These are phyloP conservation scores for Penstemon eatonii DNA, from an alignment of 257 asterid species.

Conservation along the genomic window DNA sequence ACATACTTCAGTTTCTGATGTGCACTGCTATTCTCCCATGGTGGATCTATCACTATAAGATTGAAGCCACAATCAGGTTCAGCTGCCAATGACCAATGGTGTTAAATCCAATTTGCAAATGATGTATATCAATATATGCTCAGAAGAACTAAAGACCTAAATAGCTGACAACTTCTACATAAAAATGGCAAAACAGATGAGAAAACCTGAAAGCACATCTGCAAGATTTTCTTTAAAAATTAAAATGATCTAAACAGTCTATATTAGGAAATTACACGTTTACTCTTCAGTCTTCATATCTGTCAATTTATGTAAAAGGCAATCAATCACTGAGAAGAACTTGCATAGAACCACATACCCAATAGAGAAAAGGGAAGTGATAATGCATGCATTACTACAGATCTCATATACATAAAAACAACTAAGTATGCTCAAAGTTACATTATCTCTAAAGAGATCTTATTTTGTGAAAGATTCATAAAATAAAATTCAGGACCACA, in stretches of 20 bases:
- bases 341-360: neutral
- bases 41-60: conserved; percentile 87
- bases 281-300: neutral
- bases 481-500: neutral
- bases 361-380: neutral
- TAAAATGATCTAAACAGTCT: neutral
- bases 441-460: neutral
- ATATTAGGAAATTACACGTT: neutral
- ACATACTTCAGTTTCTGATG: conserved; percentile 79
- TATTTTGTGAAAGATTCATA: neutral
- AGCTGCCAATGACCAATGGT: conserved; percentile 51
- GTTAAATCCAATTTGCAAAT: conserved; percentile 17
- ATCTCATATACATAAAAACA: too few species aligned
- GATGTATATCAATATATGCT: neutral
- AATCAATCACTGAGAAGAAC: neutral
- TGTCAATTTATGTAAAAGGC: neutral
- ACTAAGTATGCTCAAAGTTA: too few species aligned
- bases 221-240: neutral
- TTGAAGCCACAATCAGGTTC: conserved; percentile 73
- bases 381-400: neutral
- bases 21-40: conserved; percentile 98
- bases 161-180: conserved; percentile 6
- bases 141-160: conserved; percentile 12
- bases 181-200: neutral
- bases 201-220: neutral